Evolutionary conservation across 2,329 filamentous ascomycete species (phyloP).

Genomic region (Chaetomiaceae sp.): DNA sequence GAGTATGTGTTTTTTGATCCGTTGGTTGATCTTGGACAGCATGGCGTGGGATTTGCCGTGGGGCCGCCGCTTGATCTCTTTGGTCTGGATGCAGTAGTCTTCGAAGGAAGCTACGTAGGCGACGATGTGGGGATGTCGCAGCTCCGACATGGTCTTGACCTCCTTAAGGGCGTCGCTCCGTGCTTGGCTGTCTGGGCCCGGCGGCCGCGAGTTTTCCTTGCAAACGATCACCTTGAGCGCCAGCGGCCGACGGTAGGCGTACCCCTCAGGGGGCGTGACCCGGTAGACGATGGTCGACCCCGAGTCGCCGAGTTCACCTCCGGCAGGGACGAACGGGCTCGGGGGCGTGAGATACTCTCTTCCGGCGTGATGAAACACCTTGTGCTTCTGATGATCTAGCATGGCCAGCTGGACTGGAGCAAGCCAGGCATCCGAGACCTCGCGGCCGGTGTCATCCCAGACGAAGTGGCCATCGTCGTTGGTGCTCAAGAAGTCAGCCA

Average conservation of each 20-base stretch:
- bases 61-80: slow-evolving; percentile 10
- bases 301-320: slow-evolving; percentile 23
- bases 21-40: slow-evolving; percentile 12
- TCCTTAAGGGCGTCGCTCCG: slow-evolving; percentile 24
- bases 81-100: slow-evolving; percentile 24
- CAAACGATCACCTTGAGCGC: slow-evolving; percentile 28
- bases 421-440: slow-evolving; percentile 20
- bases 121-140: slow-evolving; percentile 27
- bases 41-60: slow-evolving; percentile 6
- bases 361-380: slow-evolving; percentile 25
- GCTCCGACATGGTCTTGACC: slow-evolving; percentile 23
- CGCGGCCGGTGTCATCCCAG: slow-evolving; percentile 23
- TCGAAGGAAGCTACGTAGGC: slow-evolving; percentile 28
- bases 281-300: slow-evolving; percentile 27
- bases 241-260: slow-evolving; percentile 21
- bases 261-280: slow-evolving; percentile 19
- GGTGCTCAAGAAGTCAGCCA: slow-evolving; percentile 20
- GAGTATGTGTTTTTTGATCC: slow-evolving; percentile 25
- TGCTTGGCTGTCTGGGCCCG: slow-evolving; percentile 24
- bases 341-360: slow-evolving; percentile 26
- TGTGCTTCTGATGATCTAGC: slow-evolving; percentile 25
- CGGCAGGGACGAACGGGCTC: slow-evolving; percentile 20
- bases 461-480: slow-evolving; percentile 21
- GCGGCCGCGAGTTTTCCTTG: slow-evolving; percentile 22
- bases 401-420: slow-evolving; percentile 16